Evolutionary conservation across 805 yeast genomes (phyloP).

Genomic region (Hanseniaspora clermontiae): DNA sequence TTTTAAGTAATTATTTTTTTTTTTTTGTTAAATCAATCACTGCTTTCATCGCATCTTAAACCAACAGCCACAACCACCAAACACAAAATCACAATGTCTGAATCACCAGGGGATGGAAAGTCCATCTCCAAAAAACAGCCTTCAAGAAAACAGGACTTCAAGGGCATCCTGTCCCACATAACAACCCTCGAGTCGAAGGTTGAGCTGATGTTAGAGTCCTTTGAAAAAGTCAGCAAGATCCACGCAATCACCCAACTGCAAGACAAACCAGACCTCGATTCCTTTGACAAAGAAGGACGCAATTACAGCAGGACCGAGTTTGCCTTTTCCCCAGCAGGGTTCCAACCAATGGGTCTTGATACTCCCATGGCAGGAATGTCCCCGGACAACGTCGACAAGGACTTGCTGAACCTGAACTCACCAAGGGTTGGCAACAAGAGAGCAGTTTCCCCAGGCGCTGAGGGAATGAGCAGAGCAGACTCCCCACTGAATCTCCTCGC

Average conservation of each 20-base stretch:
- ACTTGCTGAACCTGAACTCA: background rate
- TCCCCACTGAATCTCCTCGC: background rate
- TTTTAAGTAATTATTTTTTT: no score
- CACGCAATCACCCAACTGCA: background rate
- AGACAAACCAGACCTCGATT: background rate
- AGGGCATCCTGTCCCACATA: slow-evolving; percentile 1
- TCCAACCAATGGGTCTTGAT: background rate
- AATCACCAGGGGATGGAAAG: background rate
- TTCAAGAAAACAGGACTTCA: slow-evolving; percentile 11
- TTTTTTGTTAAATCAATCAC: no score
- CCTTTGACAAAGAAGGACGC: background rate
- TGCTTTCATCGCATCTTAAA: no score
- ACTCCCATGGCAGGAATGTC: background rate
- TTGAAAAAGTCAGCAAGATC: background rate
- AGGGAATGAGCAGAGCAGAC: background rate
- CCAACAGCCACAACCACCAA: no score
- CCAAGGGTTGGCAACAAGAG: background rate
- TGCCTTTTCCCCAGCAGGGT: background rate
- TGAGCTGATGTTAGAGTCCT: background rate
- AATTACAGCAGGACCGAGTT: background rate
- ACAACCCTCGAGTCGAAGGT: slow-evolving; percentile 4
- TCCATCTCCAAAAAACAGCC: slow-evolving; percentile 14
- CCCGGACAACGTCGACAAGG: background rate
- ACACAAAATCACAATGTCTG: no score
- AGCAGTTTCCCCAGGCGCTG: background rate